Evolutionary conservation across 225 moss, liverwort and hornwort genomes (phyloP).

Genomic region (Sphagnum contortum): DNA sequence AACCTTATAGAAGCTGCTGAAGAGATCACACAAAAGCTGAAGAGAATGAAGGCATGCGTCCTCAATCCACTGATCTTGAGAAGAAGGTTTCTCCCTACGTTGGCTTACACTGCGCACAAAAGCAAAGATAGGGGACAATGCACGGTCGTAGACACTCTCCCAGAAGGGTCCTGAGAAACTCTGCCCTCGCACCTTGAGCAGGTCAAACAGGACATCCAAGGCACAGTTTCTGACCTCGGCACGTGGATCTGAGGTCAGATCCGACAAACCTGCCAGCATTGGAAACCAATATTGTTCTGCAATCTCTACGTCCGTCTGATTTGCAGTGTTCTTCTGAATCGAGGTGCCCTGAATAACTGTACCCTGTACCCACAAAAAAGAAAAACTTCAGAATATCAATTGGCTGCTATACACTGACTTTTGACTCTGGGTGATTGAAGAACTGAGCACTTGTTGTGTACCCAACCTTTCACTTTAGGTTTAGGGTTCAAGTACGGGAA

Average conservation of each 20-base stretch:
- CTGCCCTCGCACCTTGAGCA: conserved; percentile 91
- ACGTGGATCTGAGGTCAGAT: conserved; percentile 92
- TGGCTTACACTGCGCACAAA: conserved; percentile 97
- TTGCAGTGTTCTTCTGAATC: too few species aligned
- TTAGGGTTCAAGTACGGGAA: too few species aligned
- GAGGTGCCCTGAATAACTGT: too few species aligned
- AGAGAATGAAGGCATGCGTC: conserved; percentile 99
- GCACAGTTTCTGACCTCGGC: conserved; percentile 98
- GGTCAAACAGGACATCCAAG: conserved; percentile 91
- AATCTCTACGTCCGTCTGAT: conserved; percentile 58
- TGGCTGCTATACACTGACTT: too few species aligned
- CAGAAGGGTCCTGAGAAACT: conserved; percentile 88
- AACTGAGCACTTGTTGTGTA: too few species aligned
- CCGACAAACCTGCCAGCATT: conserved; percentile 97
- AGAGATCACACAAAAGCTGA: conserved; percentile 93
- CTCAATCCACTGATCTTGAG: conserved; percentile 94
- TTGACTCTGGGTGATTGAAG: too few species aligned
- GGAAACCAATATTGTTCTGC: conserved; percentile 99
- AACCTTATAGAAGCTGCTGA: conserved; percentile 99
- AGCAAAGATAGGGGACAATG: conserved; percentile 95
- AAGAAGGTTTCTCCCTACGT: conserved; percentile 92
- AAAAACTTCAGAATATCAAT: too few species aligned
- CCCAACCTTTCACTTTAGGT: too few species aligned
- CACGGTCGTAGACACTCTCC: conserved; percentile 99
- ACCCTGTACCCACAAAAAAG: too few species aligned